Conservation (phyloP, 2,329 filamentous ascomycete species). For the Colletotrichum spaethianum region DNA sequence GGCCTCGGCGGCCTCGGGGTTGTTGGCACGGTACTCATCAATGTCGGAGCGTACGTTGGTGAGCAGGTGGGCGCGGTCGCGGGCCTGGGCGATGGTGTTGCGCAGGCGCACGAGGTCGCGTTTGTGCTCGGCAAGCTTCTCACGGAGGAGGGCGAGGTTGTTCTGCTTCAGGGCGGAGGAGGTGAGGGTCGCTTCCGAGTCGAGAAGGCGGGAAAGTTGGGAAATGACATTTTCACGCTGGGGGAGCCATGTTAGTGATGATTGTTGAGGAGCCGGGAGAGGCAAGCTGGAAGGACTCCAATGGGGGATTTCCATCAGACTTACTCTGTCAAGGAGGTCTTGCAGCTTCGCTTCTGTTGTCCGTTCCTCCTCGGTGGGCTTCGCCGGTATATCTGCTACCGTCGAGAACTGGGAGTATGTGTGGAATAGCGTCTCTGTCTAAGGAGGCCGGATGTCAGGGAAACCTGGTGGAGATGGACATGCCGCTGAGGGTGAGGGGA, state of each 20-base stretch:
- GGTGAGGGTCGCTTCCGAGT: conserved; percentile 89
- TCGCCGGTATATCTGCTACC: conserved; percentile 82
- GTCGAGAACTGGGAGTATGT: conserved; percentile 93
- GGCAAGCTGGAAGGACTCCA: not conserved
- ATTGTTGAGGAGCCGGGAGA: not conserved
- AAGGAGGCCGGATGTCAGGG: conserved; percentile 38
- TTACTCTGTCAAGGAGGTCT: conserved; percentile 86
- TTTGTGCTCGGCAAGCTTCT: conserved; percentile 89
- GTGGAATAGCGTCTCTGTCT: conserved; percentile 90
- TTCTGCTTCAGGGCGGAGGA: conserved; percentile 97
- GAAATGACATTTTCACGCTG: conserved; percentile 86
- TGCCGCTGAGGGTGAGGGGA: conserved; percentile 5
- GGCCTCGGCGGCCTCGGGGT: conserved; percentile 86
- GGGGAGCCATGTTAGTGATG: conserved; percentile 6
- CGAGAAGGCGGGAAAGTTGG: conserved; percentile 89
- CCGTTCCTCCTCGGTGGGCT: conserved; percentile 88
- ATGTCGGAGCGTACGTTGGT: conserved; percentile 94
- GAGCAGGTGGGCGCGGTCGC: conserved; percentile 90
- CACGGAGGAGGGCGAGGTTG: conserved; percentile 91
- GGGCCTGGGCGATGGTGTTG: conserved; percentile 80
- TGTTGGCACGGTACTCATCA: conserved; percentile 85
- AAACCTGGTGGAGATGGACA: conserved; percentile 15
- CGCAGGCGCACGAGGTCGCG: conserved; percentile 85
- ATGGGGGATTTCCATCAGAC: conserved; percentile 12
- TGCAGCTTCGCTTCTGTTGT: conserved; percentile 85